Conservation (phyloP, 495 filamentous ascomycete species). For the Letharia lupina region DNA sequence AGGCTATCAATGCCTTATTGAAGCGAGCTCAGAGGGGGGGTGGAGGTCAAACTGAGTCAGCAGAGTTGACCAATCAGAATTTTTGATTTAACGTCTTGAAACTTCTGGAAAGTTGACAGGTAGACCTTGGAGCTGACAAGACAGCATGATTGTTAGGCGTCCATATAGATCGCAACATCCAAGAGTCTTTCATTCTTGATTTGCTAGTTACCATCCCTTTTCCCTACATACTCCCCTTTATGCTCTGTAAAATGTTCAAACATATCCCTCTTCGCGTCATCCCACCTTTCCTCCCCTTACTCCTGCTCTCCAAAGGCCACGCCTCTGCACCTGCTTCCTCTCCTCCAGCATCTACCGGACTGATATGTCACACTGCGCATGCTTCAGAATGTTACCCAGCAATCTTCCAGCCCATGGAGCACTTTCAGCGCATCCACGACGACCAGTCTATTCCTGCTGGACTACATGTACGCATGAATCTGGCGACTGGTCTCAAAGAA, state of each 20-base stretch:
- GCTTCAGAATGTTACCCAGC: constrained; percentile 55
- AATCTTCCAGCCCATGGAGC: constrained; percentile 50
- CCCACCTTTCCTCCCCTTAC: neutral
- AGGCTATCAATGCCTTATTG: constrained; percentile 2
- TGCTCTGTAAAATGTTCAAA: constrained; percentile 9
- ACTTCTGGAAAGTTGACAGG: neutral
- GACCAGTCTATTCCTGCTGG: constrained; percentile 57
- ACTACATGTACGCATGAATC: constrained; percentile 54
- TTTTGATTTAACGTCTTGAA: neutral
- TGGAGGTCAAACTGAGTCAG: constrained; percentile 12
- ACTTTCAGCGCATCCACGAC: constrained; percentile 52
- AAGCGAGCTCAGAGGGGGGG: neutral
- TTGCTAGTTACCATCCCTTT: too few species aligned
- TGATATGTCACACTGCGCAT: constrained; percentile 56
- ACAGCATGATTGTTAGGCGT: neutral
- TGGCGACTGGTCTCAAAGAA: constrained; percentile 53
- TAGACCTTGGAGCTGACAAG: neutral
- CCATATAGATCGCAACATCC: neutral
- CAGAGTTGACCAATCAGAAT: constrained; percentile 9
- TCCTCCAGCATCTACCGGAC: constrained; percentile 30
- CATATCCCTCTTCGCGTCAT: neutral
- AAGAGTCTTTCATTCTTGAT: neutral
- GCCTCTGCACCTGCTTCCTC: constrained; percentile 15
- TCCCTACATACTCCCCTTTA: neutral
- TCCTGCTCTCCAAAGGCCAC: neutral